phyloP scores from a whole-genome alignment of 2,329 filamentous ascomycete genomes.

The Arthroderma uncinatum region DNA sequence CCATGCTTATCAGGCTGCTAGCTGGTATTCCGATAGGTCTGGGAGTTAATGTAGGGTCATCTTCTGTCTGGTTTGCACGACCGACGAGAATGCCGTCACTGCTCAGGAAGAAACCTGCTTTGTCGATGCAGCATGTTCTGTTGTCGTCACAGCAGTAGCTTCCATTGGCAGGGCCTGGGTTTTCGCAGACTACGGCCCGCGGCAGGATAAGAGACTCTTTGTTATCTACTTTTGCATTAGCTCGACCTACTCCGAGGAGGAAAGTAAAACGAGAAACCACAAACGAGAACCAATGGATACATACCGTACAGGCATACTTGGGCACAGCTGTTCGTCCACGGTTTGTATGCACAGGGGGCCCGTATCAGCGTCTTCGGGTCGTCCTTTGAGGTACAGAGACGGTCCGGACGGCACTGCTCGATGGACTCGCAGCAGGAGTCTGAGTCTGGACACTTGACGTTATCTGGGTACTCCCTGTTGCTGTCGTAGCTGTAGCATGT shows the following conservation, averaged over 20 bases:
- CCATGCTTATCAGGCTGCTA: background rate
- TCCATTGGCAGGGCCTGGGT: background rate
- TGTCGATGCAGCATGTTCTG: conserved; percentile 4
- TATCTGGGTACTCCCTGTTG: background rate
- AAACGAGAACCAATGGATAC: background rate
- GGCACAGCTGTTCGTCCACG: conserved; percentile 4
- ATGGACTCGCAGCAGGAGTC: conserved; percentile 3
- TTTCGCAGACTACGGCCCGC: background rate
- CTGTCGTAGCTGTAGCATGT: conserved; percentile 1
- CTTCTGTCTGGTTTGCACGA: background rate
- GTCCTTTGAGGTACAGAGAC: background rate
- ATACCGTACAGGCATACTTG: conserved; percentile 2
- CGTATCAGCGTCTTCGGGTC: conserved; percentile 3
- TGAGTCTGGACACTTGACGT: background rate
- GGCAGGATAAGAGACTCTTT: background rate
- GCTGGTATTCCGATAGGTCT: background rate
- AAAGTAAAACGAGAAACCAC: background rate
- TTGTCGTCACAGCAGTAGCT: conserved; percentile 4
- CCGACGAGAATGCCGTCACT: background rate
- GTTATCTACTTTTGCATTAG: background rate
- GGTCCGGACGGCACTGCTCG: conserved; percentile 2
- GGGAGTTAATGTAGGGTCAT: background rate
- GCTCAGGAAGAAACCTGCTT: background rate
- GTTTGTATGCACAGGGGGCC: background rate
- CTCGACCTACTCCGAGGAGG: background rate